These are phyloP conservation scores for Phylloporus rhodoxanthus DNA, from an alignment of 768 basidiomycete genomes.

Conservation along the genomic window DNA sequence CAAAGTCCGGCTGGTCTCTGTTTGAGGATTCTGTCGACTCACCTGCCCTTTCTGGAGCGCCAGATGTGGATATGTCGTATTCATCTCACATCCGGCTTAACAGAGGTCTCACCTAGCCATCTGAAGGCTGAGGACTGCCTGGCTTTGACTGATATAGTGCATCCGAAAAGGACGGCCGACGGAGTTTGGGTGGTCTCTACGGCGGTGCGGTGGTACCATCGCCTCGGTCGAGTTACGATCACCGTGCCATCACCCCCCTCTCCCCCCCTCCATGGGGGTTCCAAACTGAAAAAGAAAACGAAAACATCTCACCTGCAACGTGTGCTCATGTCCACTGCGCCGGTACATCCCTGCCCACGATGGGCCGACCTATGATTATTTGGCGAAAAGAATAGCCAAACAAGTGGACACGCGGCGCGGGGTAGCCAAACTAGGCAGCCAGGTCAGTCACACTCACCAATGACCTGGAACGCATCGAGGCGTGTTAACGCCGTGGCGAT, in stretches of 20 bases:
- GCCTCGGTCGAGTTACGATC: background rate
- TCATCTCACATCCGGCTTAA: background rate
- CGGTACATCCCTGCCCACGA: slow-evolving; percentile 15
- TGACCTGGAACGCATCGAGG: background rate
- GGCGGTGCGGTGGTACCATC: background rate
- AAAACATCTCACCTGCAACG: slow-evolving; percentile 9
- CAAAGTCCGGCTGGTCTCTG: background rate
- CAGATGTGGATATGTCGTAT: background rate
- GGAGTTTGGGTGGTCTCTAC: background rate
- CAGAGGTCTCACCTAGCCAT: background rate
- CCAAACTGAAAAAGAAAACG: background rate
- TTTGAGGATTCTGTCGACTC: background rate
- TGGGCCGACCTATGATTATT: background rate
- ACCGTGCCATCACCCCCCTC: background rate
- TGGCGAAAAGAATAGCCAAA: background rate
- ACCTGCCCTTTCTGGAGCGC: background rate
- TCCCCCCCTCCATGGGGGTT: background rate
- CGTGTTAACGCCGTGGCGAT: background rate
- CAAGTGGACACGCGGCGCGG: background rate
- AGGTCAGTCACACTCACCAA: background rate
- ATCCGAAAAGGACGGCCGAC: background rate
- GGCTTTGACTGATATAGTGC: background rate
- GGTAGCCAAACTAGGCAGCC: background rate
- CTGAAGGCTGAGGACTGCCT: background rate
- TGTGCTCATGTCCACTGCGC: slow-evolving; percentile 2